Evolutionary conservation across 768 basidiomycete genomes (phyloP).

Genomic region (Candolleomyces aberdarensis): DNA sequence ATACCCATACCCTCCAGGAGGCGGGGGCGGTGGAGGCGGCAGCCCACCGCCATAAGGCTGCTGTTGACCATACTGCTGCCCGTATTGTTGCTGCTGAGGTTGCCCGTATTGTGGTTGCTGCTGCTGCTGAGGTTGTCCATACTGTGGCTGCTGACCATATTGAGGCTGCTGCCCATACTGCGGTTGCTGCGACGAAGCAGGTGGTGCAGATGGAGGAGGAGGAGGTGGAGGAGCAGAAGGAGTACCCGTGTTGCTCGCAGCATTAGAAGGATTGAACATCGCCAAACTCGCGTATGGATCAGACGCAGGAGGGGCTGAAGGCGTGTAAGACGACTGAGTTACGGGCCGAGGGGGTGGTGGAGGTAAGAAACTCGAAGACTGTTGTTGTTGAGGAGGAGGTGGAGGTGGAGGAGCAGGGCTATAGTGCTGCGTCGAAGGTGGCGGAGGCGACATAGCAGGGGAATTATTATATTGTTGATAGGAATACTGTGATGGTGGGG

Average conservation of each 20-base stretch:
- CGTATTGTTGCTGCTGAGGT: slow-evolving; percentile 12
- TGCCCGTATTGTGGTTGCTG: slow-evolving; percentile 20
- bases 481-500: slow-evolving; percentile 10
- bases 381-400: slow-evolving; percentile 12
- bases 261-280: slow-evolving; percentile 23
- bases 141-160: slow-evolving; percentile 10
- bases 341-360: slow-evolving; percentile 21
- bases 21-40: slow-evolving; percentile 17
- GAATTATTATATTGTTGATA: slow-evolving; percentile 18
- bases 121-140: slow-evolving; percentile 14
- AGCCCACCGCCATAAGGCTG: background rate
- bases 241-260: slow-evolving; percentile 1
- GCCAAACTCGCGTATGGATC: slow-evolving; percentile 39
- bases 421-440: slow-evolving; percentile 14
- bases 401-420: slow-evolving; percentile 15
- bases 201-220: slow-evolving; percentile 5
- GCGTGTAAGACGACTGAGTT: slow-evolving; percentile 14
- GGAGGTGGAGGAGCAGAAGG: slow-evolving; percentile 9
- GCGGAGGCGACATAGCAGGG: slow-evolving; percentile 18
- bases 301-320: slow-evolving; percentile 17
- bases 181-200: slow-evolving; percentile 16
- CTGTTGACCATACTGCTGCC: too few relatives aligned
- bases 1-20: slow-evolving; percentile 12
- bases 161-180: slow-evolving; percentile 5
- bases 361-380: slow-evolving; percentile 7